Evolutionary conservation across 768 basidiomycete genomes (phyloP).

Genomic region (Neoboletus subvelutipes): DNA sequence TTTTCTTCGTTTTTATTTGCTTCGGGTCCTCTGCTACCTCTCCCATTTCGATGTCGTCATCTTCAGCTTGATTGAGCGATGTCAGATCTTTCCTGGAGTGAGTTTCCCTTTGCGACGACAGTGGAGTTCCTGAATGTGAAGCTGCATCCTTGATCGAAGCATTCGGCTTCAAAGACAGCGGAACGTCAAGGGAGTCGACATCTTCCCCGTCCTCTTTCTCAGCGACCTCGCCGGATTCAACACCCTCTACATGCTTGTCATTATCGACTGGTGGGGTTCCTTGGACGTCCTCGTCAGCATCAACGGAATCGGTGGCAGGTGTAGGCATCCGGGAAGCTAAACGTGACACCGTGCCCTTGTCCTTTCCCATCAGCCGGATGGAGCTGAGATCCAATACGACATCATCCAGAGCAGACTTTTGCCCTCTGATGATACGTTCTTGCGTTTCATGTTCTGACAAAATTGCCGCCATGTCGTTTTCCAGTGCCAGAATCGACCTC

Average conservation of each 20-base stretch:
- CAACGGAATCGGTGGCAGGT: slow-evolving; percentile 45
- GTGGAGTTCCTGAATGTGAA: slow-evolving; percentile 34
- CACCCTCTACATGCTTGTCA: slow-evolving; percentile 39
- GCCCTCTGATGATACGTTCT: slow-evolving; percentile 60
- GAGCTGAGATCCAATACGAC: slow-evolving; percentile 63
- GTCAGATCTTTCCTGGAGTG: slow-evolving; percentile 19
- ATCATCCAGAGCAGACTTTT: slow-evolving; percentile 64
- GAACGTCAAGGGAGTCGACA: slow-evolving; percentile 31
- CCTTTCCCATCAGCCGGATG: slow-evolving; percentile 69
- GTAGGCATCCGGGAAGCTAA: slow-evolving; percentile 44
- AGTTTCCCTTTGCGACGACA: slow-evolving; percentile 25
- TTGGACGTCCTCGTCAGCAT: slow-evolving; percentile 26
- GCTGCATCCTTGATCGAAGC: slow-evolving; percentile 33
- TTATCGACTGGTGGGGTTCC: slow-evolving; percentile 25
- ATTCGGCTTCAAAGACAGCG: slow-evolving; percentile 32
- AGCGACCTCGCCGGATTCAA: slow-evolving; percentile 43
- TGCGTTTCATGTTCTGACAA: slow-evolving; percentile 73
- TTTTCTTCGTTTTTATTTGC: slow-evolving; percentile 47
- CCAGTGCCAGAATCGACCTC: slow-evolving; percentile 67
- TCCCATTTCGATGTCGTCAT: slow-evolving; percentile 89
- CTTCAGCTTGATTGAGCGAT: slow-evolving; percentile 33
- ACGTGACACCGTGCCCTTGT: slow-evolving; percentile 46
- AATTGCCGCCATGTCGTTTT: slow-evolving; percentile 78
- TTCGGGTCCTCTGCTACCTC: slow-evolving; percentile 76
- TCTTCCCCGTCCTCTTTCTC: slow-evolving; percentile 41